Base-by-base conservation (phyloP, 2,329 filamentous ascomycete genomes). In the Aspergillus sclerotialis region DNA sequence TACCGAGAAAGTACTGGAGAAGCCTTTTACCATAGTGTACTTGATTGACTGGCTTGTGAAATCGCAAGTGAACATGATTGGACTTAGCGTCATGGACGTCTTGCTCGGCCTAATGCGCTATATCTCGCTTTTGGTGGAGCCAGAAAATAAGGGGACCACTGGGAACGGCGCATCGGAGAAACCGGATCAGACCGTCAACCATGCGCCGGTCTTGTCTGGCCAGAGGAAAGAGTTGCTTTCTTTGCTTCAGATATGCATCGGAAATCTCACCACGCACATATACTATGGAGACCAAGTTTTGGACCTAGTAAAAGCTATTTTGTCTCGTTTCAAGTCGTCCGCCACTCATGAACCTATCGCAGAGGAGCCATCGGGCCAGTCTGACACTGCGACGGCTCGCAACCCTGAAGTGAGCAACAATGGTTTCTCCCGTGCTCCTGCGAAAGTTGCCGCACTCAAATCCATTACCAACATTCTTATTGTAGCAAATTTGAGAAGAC, bases 241-340 rank as follows among this genome's bases (percentile, higher is more conserved):
- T 21, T 76, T 80, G 19, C 72, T 96, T 11, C 82, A 92, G 56
- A 73, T 76, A 46, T 94, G 86, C 61, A 88, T 95, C 41, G 87
- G 87, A n/a, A 79, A 89, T 55, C 69, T 98, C 17, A 88, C 89
- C 2, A 94, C 86, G 1, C 92, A 98, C 54, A 81, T 95, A 19
- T 98, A 98, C 67, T 98, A 98, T 57, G 85, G 85, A 2, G 90
- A 96, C 49, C 92, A 98, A 60, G 86, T 96, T 36, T 80, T 84
- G 2, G 92, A 98, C 60, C 95, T 96, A 87, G 79, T 95, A 33
- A 75, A 80, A 13, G 79, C 86, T 1, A 81, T 96, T 28, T 66
- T 96, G 11, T 67, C 76, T 18, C 81, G 87, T 13, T 70, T 96
- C 18, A 92, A 84, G 59, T 85, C 88, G 3, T 65, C 68, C 8